Evolutionary conservation across 805 yeast genomes (phyloP).

Genomic region (Candida dajiaensis): DNA sequence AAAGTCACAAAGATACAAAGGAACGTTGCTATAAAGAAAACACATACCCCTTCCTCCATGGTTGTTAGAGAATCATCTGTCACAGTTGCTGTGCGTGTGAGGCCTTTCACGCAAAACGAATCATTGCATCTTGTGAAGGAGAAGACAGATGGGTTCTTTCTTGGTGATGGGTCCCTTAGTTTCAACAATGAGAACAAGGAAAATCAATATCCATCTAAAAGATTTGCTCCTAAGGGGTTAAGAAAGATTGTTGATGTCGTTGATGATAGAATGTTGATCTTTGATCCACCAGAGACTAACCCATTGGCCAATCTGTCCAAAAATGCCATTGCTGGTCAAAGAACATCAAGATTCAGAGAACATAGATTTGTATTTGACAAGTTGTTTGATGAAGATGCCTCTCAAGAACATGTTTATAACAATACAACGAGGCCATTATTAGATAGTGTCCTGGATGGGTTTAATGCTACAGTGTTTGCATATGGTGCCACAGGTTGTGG

Average conservation of each 20-base stretch:
- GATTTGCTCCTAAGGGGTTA: constrained; percentile 41
- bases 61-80: constrained; percentile 47
- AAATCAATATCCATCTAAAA: constrained; percentile 13
- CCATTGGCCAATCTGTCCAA: constrained; percentile 36
- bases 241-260: constrained; percentile 72
- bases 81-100: constrained; percentile 71
- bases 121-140: constrained; percentile 37
- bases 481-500: constrained; percentile 99
- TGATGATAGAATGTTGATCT: constrained; percentile 79
- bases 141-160: constrained; percentile 34
- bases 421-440: constrained; percentile 67
- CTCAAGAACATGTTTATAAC: constrained; percentile 63
- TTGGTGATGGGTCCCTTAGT: constrained; percentile 51
- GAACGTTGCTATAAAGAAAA: neutral
- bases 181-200: constrained; percentile 16
- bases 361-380: constrained; percentile 79
- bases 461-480: constrained; percentile 87
- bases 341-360: constrained; percentile 52
- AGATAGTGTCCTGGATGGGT: constrained; percentile 75
- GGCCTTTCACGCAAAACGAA: constrained; percentile 73
- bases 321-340: constrained; percentile 30
- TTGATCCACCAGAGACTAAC: constrained; percentile 75
- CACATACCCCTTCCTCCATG: too few relatives aligned
- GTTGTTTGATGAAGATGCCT: constrained; percentile 58
- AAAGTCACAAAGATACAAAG: neutral